A percentile compares a stretch with the other conserved stretches of the same genome.
Evolutionary conservation across 331 rosid species (phyloP).

Genomic region (Acacia pycnantha): DNA sequence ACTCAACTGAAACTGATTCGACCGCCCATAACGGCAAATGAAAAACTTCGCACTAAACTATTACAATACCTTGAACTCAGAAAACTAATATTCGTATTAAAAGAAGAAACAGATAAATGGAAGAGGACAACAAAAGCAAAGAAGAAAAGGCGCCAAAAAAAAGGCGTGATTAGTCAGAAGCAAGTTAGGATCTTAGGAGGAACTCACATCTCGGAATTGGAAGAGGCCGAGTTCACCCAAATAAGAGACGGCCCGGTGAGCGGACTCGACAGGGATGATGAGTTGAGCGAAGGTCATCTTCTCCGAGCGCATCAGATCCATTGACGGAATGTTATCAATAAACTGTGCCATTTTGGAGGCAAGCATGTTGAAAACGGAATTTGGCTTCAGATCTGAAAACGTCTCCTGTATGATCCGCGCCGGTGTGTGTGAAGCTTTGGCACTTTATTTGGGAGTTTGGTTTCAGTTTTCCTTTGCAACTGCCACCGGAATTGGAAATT

Average conservation of each 20-base stretch:
- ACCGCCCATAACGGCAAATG: constrained; percentile 1
- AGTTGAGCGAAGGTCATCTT: constrained; percentile 96
- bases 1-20: constrained; percentile 24
- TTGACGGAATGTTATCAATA: constrained; percentile 68
- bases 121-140: not conserved
- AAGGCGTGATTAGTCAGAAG: not conserved
- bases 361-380: constrained; percentile 42
- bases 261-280: constrained; percentile 91
- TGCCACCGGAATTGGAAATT: constrained; percentile 45
- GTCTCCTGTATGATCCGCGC: not conserved
- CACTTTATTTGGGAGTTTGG: constrained; percentile 22
- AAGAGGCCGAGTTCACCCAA: constrained; percentile 96
- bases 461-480: constrained; percentile 42
- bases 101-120: not conserved
- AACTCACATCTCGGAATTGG: constrained; percentile 90
- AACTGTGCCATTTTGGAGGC: constrained; percentile 74
- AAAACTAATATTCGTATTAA: not conserved
- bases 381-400: constrained; percentile 46
- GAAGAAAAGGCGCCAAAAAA: not conserved
- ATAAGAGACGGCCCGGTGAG: constrained; percentile 90
- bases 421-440: not conserved
- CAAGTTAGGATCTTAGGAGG: constrained; percentile 38
- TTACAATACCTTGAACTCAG: constrained; percentile 10
- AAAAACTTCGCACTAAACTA: constrained; percentile 17
- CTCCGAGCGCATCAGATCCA: constrained; percentile 99